Percentiles rank a stretch among this genome's conserved stretches.
phyloP scores from a whole-genome alignment of 352 stramenopile species.

The Globisporangium polare region DNA sequence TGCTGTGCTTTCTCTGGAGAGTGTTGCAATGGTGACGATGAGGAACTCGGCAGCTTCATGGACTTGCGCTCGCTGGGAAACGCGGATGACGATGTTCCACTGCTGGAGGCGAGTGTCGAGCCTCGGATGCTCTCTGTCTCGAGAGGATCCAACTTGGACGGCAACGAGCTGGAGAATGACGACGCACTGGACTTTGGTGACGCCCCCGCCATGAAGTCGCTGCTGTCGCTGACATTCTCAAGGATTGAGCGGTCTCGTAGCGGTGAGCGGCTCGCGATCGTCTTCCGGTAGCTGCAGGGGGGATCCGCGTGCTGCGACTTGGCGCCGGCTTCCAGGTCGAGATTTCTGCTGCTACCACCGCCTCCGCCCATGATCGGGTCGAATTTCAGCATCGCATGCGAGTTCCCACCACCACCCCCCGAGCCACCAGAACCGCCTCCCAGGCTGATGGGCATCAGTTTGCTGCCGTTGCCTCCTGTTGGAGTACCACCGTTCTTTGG shows the following conservation, averaged over 20 bases:
- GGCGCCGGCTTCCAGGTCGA: not conserved
- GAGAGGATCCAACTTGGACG: slow-evolving; percentile 12
- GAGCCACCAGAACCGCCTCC: not conserved
- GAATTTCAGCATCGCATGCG: slow-evolving; percentile 7
- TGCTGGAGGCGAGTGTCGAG: not conserved
- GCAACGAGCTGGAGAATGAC: not conserved
- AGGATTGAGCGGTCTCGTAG: not conserved
- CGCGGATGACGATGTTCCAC: not conserved
- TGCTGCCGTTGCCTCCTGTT: slow-evolving; percentile 5
- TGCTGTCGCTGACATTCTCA: not conserved
- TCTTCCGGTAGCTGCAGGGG: not conserved
- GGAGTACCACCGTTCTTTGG: slow-evolving; percentile 6
- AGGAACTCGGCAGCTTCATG: not conserved
- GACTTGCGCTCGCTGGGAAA: slow-evolving; percentile 5
- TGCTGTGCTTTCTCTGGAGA: slow-evolving; percentile 1
- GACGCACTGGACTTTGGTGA: not conserved
- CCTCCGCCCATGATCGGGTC: slow-evolving; percentile 8
- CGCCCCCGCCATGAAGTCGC: not conserved
- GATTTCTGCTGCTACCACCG: not conserved
- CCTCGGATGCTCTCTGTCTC: slow-evolving; percentile 7
- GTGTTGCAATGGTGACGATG: not conserved
- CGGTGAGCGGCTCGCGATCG: slow-evolving; percentile 5
- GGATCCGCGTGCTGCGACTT: not conserved
- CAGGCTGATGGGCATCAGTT: slow-evolving; percentile 6
- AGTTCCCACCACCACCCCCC: not conserved